Evolutionary conservation across 2,329 filamentous ascomycete species (phyloP).

Genomic region (Bipolaris bicolor): DNA sequence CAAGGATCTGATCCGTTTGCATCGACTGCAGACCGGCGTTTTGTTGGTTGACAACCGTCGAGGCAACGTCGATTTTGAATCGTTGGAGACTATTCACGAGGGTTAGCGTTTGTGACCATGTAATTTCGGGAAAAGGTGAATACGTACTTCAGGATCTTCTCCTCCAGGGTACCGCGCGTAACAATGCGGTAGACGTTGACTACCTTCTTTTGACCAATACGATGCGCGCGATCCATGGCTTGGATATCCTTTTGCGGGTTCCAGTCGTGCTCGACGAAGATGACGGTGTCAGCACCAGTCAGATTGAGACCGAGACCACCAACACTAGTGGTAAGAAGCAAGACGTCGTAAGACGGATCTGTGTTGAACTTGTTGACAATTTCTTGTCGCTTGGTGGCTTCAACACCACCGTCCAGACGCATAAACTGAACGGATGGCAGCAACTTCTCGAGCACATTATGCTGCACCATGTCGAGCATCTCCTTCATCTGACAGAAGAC

Average conservation of each 20-base stretch:
- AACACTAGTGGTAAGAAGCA: slow-evolving; percentile 92
- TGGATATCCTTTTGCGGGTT: slow-evolving; percentile 98
- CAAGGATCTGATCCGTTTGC: slow-evolving; percentile 98
- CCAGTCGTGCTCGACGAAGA: slow-evolving; percentile 99
- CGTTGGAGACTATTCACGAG: slow-evolving; percentile 75
- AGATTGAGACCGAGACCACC: slow-evolving; percentile 93
- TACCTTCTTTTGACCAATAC: slow-evolving; percentile 99
- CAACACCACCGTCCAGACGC: slow-evolving; percentile 91
- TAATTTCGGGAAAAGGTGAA: neutral
- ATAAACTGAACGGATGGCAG: slow-evolving; percentile 93
- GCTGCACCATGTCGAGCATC: slow-evolving; percentile 99
- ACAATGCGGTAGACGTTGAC: slow-evolving; percentile 98
- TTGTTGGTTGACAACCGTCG: slow-evolving; percentile 98
- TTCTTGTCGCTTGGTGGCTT: slow-evolving; percentile 91
- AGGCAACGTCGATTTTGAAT: slow-evolving; percentile 99
- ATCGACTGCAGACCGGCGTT: slow-evolving; percentile 93
- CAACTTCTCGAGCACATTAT: slow-evolving; percentile 85
- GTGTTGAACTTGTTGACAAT: slow-evolving; percentile 99
- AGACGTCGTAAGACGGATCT: slow-evolving; percentile 92
- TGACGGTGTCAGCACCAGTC: slow-evolving; percentile 96
- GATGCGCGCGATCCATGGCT: slow-evolving; percentile 97
- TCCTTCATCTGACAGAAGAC: slow-evolving; percentile 99
- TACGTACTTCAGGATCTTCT: slow-evolving; percentile 87
- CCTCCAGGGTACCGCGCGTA: slow-evolving; percentile 92
- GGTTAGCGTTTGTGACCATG: slow-evolving; percentile 14